A percentile compares a stretch with the other conserved stretches of the same genome.
phyloP scores from a whole-genome alignment of 2,329 filamentous ascomycete species.

The Paramyrothecium roridum region DNA sequence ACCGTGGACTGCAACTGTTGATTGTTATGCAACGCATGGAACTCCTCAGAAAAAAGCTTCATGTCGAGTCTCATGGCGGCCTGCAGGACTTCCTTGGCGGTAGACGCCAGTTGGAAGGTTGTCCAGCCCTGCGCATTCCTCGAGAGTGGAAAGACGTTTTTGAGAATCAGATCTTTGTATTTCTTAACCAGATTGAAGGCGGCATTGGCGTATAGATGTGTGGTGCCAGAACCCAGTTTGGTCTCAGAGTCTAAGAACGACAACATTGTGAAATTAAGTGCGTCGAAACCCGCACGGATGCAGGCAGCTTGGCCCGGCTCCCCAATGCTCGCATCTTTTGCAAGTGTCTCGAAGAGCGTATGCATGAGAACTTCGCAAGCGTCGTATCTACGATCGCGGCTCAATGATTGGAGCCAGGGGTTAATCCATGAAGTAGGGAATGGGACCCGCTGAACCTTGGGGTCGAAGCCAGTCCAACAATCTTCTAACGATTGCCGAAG shows the following conservation, averaged over 20 bases:
- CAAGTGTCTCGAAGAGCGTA: conserved; percentile 67
- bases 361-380: conserved; percentile 76
- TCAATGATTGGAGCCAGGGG: conserved; percentile 74
- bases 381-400: conserved; percentile 71
- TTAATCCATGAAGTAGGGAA: conserved; percentile 76
- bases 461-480: conserved; percentile 36
- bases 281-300: conserved; percentile 61
- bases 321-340: conserved; percentile 50
- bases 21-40: conserved; percentile 57
- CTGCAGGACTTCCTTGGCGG: conserved; percentile 45
- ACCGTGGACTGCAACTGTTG: conserved; percentile 64
- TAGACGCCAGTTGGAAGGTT: conserved; percentile 37
- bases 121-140: conserved; percentile 30
- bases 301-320: conserved; percentile 58
- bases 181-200: conserved; percentile 64
- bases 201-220: conserved; percentile 60
- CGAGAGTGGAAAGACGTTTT: conserved; percentile 23
- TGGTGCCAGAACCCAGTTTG: conserved; percentile 45
- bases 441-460: conserved; percentile 45
- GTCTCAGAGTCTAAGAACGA: conserved; percentile 49
- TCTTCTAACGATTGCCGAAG: conserved; percentile 57
- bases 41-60: conserved; percentile 39
- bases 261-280: conserved; percentile 53
- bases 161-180: conserved; percentile 57
- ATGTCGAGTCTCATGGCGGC: conserved; percentile 49